Evolutionary conservation across 345 rosid genomes (phyloP), one percentile per base, ranked within the genome.

Genomic region (Fremontodendron californicum): DNA sequence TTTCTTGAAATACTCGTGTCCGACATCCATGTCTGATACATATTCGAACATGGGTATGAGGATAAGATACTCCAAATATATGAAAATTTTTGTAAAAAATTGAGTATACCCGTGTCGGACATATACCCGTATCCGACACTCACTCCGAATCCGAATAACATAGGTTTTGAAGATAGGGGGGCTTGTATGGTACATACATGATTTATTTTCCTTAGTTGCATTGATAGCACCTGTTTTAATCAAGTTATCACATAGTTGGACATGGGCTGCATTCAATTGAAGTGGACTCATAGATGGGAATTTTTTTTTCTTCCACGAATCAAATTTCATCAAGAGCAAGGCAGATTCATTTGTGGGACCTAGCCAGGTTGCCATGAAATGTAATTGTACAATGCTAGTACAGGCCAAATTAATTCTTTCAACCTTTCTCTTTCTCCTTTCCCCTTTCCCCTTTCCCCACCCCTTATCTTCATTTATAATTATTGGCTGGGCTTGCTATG

Each of bases 301-400:
- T n/a, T 58, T 46, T 70, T 75, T 23, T 49, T 43, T 66, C 74
- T 55, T 76, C 60, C 70, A 45, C 68, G 70, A 43, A 64, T 71
- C 35, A 70, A 51, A 80, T 54, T 21, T 72, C 70, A 4, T 15
- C 1, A 40, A 49, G 49, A 48, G 70, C 42, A 76, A 35, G 67
- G 42, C 68, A 74, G 51, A 43, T 51, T 25, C 52, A 70, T 25
- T 71, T 27, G 75, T 23, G 74, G 81, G 82, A 75, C 83, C 80
- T 37, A 25, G 66, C 75, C 66, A 27, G 66, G 71, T 68, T 66
- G 60, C 40, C 51, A 27, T 42, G 61, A 57, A 49, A 18, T 72
- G 13, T 57, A 77, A 77, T 27, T 70, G 74, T 73, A 52, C 45
- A 37, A 55, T 48, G 29, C 57, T 48, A 74, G 51, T 57, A 49